Conservation (phyloP, 2,329 filamentous ascomycete species). For the Hirsutella rhossiliensis region DNA sequence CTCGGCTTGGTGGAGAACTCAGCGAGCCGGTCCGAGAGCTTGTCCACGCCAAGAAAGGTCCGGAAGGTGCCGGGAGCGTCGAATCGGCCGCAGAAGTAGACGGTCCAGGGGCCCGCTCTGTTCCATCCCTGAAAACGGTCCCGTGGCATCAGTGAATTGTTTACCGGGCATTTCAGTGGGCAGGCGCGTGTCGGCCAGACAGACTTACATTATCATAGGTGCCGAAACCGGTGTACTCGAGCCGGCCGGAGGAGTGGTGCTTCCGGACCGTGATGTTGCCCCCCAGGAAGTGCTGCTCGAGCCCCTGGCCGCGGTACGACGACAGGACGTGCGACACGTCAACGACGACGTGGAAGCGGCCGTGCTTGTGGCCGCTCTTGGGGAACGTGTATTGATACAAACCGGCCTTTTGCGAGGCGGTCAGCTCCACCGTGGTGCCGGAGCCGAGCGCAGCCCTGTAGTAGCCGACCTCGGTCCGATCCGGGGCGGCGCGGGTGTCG, state of each 20-base stretch:
- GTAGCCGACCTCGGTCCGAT: constrained; percentile 46
- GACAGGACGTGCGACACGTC: constrained; percentile 56
- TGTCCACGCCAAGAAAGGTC: constrained; percentile 27
- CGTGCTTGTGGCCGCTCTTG: constrained; percentile 7
- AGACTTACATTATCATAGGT: constrained; percentile 46
- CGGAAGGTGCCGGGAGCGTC: constrained; percentile 30
- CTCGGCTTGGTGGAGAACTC: constrained; percentile 18
- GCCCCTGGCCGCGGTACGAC: constrained; percentile 46
- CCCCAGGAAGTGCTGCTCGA: constrained; percentile 51
- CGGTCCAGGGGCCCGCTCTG: constrained; percentile 46
- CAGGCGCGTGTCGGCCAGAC: neutral
- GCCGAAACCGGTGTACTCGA: constrained; percentile 46
- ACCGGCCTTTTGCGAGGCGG: constrained; percentile 42
- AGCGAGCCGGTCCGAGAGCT: constrained; percentile 16
- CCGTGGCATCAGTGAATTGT: neutral
- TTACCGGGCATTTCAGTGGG: neutral
- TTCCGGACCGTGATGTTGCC: constrained; percentile 41
- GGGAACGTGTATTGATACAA: constrained; percentile 52
- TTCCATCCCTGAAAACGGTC: constrained; percentile 45
- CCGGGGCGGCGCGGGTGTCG: constrained; percentile 37
- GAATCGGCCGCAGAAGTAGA: constrained; percentile 53
- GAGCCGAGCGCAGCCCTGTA: constrained; percentile 45
- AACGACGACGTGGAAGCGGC: constrained; percentile 37
- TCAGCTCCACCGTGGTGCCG: constrained; percentile 44
- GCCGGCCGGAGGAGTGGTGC: constrained; percentile 19